Percentiles rank a stretch among this genome's conserved stretches.
phyloP scores from a whole-genome alignment of 2,329 filamentous ascomycete genomes.

The Didymella glomerata region DNA sequence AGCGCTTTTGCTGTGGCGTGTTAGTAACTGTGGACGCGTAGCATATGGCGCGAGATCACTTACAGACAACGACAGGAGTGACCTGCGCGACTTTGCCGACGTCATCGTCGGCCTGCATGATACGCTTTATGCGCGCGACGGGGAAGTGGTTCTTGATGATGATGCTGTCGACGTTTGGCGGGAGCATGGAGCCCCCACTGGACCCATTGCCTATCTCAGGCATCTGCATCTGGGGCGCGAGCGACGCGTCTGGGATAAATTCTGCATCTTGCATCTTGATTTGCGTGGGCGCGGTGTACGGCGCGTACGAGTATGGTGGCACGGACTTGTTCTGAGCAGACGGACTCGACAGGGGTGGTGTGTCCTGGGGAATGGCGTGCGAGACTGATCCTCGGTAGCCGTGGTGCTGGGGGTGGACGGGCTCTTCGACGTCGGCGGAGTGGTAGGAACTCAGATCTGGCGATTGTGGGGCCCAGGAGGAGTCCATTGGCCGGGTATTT shows the following conservation, averaged over 20 bases:
- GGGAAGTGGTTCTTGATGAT: constrained; percentile 94
- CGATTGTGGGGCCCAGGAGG: constrained; percentile 53
- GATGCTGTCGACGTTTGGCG: constrained; percentile 61
- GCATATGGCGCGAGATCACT: constrained; percentile 41
- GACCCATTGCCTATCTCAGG: constrained; percentile 35
- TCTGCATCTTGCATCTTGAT: constrained; percentile 48
- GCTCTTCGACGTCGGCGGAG: constrained; percentile 48
- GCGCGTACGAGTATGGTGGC: constrained; percentile 34
- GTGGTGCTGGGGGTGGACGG: constrained; percentile 50
- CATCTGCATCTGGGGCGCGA: constrained; percentile 27
- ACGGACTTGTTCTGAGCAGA: constrained; percentile 28
- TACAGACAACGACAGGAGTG: constrained; percentile 89
- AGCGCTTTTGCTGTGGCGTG: constrained; percentile 77
- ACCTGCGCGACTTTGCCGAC: constrained; percentile 98
- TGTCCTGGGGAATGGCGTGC: constrained; percentile 37
- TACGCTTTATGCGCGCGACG: constrained; percentile 95
- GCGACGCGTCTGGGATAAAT: constrained; percentile 48
- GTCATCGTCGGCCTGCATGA: constrained; percentile 99
- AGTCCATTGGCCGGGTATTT: constrained; percentile 42
- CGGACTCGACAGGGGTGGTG: constrained; percentile 29
- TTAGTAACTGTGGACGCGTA: constrained; percentile 12
- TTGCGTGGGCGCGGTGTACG: constrained; percentile 37
- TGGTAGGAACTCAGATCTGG: constrained; percentile 60
- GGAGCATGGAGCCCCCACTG: constrained; percentile 40
- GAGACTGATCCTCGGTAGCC: constrained; percentile 48